Evolutionary conservation across 768 basidiomycete genomes (phyloP), one percentile per base, ranked within the genome.

Genomic region (Kwoniella botswanensis): DNA sequence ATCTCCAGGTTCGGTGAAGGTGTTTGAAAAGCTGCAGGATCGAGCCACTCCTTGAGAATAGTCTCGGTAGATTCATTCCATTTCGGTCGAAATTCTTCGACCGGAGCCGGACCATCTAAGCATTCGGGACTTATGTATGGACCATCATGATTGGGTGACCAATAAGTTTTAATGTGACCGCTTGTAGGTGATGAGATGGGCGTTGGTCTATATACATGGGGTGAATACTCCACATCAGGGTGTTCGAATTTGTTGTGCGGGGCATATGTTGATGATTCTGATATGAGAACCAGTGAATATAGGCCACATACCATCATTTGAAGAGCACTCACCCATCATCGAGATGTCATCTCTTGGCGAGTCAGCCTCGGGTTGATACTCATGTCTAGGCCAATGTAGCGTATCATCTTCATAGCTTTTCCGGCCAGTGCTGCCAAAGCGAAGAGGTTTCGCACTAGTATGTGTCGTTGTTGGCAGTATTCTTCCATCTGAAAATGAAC

Each of bases 51-150:
- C 17, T 58, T 58, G 18, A 58, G 7, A 3, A 58, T 26, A 9
- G 57, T 24, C 29, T 58, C 57, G 7, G 57, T 58, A 21, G 57
- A 58, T 35, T 58, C 57, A 15, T 42, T 26, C 57, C 57, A 58
- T 5, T 50, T 11, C 17, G 46, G 46, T 50, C 46, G 46, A 50
- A 6, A 11, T 50, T 50, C 46, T 3, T 50, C 3, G 46, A 4
- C 4, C 4, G 46, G 46, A 2, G 2, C 17, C 4, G 12, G 12
- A 18, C 17, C 12, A 15, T 50, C 12, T 13, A 50, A 50, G 1
- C 3, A 15, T 0, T 18, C 46, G 4, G 17, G 46, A 18, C 17
- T 50, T 2, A 6, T 13, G 46, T 13, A 13, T 11, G 18, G 15
- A 13, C 17, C 13, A 50, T 18, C 17, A 50, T 50, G 35, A 35